These are phyloP conservation scores for Cutaneotrichosporon cavernicola DNA, from an alignment of 1,284 basidiomycete genomes.

Conservation along the genomic window DNA sequence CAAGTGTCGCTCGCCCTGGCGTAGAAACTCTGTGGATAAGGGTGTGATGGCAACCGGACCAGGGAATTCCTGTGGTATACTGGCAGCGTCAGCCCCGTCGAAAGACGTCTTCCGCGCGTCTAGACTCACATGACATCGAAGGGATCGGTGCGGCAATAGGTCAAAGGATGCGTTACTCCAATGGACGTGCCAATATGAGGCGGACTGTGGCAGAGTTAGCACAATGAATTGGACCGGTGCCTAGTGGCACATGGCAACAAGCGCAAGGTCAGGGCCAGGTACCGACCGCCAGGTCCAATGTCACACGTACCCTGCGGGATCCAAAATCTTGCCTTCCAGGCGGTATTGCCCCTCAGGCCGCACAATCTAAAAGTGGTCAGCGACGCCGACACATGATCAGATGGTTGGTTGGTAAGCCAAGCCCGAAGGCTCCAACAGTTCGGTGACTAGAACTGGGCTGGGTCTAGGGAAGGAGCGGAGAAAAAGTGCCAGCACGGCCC, in stretches of 20 bases:
- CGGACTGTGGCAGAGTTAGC: conserved; percentile 18
- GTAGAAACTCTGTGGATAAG: conserved; percentile 25
- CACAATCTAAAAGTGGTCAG: conserved; percentile 21
- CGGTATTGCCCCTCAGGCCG: conserved; percentile 24
- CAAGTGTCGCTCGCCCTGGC: conserved; percentile 27
- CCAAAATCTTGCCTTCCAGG: conserved; percentile 25
- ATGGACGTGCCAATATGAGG: conserved; percentile 28
- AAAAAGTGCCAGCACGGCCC: neutral
- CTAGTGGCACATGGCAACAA: conserved; percentile 10
- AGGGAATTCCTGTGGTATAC: conserved; percentile 26
- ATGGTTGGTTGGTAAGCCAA: neutral
- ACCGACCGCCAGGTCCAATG: neutral
- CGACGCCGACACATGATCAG: neutral
- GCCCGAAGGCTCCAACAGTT: no score
- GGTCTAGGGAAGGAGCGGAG: neutral
- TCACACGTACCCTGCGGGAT: conserved; percentile 26
- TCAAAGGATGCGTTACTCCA: conserved; percentile 25
- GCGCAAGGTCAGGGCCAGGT: conserved; percentile 10
- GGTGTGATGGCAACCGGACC: conserved; percentile 26
- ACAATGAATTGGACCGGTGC: neutral
- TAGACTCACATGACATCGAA: conserved; percentile 27
- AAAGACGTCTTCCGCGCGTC: neutral
- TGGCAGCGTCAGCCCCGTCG: conserved; percentile 2
- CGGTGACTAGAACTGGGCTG: neutral
- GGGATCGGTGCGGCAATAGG: conserved; percentile 18